Base-by-base conservation (phyloP, 1,284 basidiomycete genomes). In the Porogramme epimiltina region DNA sequence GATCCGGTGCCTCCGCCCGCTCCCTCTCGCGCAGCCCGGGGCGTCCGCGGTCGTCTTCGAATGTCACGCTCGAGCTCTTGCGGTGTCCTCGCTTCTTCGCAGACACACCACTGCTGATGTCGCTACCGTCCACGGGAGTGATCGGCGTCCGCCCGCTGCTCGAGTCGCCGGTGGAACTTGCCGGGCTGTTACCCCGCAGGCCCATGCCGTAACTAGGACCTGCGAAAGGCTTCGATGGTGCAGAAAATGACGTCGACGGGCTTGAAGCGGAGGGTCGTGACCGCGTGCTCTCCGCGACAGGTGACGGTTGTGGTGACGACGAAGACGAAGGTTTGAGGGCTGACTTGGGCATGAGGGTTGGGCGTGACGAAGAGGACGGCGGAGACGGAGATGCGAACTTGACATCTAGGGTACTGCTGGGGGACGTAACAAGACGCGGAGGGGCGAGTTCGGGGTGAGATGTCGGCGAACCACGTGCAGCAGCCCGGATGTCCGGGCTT, bases 161-260 rank as follows among this genome's bases (percentile, higher is more conserved):
- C 51, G 87, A 89, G 61, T 86, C 88, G 9, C 89, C 88, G 9
- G 85, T 89, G 18, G 88, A 91, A 63, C 87, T 90, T 2, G 85
- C 84, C 16, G 88, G 89, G 61, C 86, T 89, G 54, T 85, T 78
- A 8, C 81, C 75, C 19, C 72, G 68, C 18, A 67, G 49, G 13
- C 57, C 58, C 19, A 51, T 24, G 1, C 48, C 54, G 23, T 52
- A 51, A 0, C 39, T 28, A 0, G 49, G 13, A 0, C 43, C 52
- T 13, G 58, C 52, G 23, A 87, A 87, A 4, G 86, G 85, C 54
- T 75, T 77, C 22, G 69, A 60, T 41, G 71, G 67, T 36, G 60
- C 23, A n/a, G 23, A 28, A 2, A 46, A 13, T 26, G 49, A 42
- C 11, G 52, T 37, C 6, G 49, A 39, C 11, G 46, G 50, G n/a